Percentiles rank a stretch among this genome's conserved stretches.
phyloP scores from a whole-genome alignment of 2,329 filamentous ascomycete species.

The Colletotrichum orchidophilum region DNA sequence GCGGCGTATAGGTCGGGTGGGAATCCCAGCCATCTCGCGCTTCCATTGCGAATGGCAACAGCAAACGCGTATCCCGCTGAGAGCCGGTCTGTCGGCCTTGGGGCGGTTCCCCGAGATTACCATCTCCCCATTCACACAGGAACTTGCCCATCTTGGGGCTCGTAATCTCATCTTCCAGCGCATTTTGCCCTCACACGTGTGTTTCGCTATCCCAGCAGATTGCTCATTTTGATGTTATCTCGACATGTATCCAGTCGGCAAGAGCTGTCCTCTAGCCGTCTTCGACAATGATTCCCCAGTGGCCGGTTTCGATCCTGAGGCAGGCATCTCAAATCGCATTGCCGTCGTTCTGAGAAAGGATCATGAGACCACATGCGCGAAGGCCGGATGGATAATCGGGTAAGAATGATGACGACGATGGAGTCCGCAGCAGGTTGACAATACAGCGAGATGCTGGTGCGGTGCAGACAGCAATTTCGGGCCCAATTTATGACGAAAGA shows the following conservation, averaged over 20 bases:
- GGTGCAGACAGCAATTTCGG: neutral
- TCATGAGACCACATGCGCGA: neutral
- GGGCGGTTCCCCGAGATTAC: slow-evolving; percentile 13
- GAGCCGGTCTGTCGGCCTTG: slow-evolving; percentile 7
- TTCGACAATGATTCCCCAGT: neutral
- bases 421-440: slow-evolving; percentile 4
- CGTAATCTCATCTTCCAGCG: slow-evolving; percentile 18
- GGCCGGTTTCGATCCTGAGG: neutral
- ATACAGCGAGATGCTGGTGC: slow-evolving; percentile 3
- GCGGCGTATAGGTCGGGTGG: slow-evolving; percentile 1
- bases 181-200: slow-evolving; percentile 16
- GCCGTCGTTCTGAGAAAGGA: neutral
- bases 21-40: slow-evolving; percentile 4
- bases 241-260: slow-evolving; percentile 9
- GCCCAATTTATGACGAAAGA: neutral
- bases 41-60: neutral
- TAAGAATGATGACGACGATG: slow-evolving; percentile 21
- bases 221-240: slow-evolving; percentile 2
- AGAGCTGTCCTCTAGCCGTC: neutral
- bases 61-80: slow-evolving; percentile 10
- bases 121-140: slow-evolving; percentile 8
- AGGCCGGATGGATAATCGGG: neutral
- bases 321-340: neutral
- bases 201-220: neutral
- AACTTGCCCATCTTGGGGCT: neutral